Evolutionary conservation across 192 early-diverging fungal genomes (phyloP).

Genomic region (Chytriomyces hyalinus): DNA sequence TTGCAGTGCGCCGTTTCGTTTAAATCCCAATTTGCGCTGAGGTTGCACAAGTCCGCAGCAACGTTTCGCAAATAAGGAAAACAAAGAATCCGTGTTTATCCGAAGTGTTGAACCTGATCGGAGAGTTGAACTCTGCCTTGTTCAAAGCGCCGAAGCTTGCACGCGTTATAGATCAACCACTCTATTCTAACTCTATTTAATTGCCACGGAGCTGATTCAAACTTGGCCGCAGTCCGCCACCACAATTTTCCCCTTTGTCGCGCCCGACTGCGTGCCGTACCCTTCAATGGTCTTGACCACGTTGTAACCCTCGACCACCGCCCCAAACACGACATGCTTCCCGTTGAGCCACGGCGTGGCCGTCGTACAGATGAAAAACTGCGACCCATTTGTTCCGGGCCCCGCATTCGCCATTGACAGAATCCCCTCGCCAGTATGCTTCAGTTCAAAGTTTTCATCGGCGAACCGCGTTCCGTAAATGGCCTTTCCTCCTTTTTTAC

Average conservation of each 20-base stretch:
- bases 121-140: too few relatives aligned
- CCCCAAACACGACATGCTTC: conserved; percentile 57
- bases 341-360: conserved; percentile 77
- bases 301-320: conserved; percentile 53
- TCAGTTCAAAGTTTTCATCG: conserved; percentile 86
- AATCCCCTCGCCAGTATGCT: conserved; percentile 48
- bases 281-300: conserved; percentile 68
- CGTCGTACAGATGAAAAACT: conserved; percentile 86
- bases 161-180: too few relatives aligned
- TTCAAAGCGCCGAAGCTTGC: too few relatives aligned
- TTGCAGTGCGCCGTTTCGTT: too few relatives aligned
- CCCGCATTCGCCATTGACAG: conserved; percentile 50
- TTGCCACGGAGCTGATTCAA: too few relatives aligned
- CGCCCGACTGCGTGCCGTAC: conserved; percentile 28
- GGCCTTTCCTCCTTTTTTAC: conserved; percentile 64
- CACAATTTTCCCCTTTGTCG: conserved; percentile 30
- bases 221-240: conserved; percentile 10
- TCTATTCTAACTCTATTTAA: too few relatives aligned
- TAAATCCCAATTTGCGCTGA: too few relatives aligned
- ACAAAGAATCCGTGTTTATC: too few relatives aligned
- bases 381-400: conserved; percentile 50
- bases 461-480: conserved; percentile 81
- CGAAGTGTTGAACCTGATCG: too few relatives aligned
- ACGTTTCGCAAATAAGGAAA: too few relatives aligned
- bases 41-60: too few relatives aligned